Evolutionary conservation across 2,329 filamentous ascomycete genomes (phyloP), one percentile per base, ranked within the genome.

Genomic region (Fusarium setosum): DNA sequence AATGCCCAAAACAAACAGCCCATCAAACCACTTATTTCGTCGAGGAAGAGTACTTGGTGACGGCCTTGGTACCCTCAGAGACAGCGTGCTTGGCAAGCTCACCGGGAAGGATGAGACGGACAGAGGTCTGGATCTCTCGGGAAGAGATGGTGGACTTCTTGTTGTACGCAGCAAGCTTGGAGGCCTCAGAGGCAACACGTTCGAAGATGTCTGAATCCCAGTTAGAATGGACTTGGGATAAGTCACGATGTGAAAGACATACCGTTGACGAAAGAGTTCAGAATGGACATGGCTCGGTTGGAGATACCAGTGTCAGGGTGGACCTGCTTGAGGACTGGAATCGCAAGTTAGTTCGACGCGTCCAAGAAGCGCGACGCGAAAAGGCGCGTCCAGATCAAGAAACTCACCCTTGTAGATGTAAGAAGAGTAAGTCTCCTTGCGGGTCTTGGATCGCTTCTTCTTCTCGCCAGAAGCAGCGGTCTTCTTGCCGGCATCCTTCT

Each of bases 401-500:
- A 47, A 68, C 74, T 82, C 79, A 97, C 95, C 96, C 88, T 98
- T 99, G 92, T 98, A 99, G 85, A 99, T 99, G 90, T 99, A 99
- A 56, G 93, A 96, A 74, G 92, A 96, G 88, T 99, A 99, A n/a
- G 96, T 99, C 89, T 99, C 96, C 92, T 98, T 98, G 85, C 96
- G 91, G 73, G 94, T 93, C 94, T 99, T 99, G 86, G 94, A 97
- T 80, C 96, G 93, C 94, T 98, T 99, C 93, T 99, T 99, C 94
- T 98, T 98, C 76, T 98, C 96, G 70, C 96, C 96, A 79, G 93
- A 90, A 65, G 94, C 90, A 63, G 95, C 93, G 48, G 96, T 98
- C 92, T 98, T 99, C 93, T 99, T 99, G 87, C 95, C 96, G 71
- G 95, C 96, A 85, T 98, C 95, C 91, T 98, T 97, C 92, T 97